Conservation (phyloP, 2,329 filamentous ascomycete genomes). For the Arthrobotrys iridis region DNA sequence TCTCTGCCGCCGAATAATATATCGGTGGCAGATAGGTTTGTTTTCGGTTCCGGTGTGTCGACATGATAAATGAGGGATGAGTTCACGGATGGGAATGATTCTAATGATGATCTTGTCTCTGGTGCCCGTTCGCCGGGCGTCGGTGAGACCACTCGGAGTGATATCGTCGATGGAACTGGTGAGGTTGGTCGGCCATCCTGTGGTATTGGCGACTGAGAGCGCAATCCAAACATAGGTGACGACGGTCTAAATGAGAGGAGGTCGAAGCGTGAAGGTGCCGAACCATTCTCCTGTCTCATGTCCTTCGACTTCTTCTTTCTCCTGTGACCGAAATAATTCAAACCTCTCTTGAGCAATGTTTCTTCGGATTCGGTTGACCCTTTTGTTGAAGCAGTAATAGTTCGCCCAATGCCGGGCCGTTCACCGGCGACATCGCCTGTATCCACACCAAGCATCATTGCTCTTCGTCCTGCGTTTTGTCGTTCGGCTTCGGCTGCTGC, state of each 20-base stretch:
- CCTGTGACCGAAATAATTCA: constrained; percentile 41
- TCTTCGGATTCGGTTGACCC: constrained; percentile 46
- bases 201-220: constrained; percentile 31
- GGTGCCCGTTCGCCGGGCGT: constrained; percentile 27
- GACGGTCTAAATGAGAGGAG: constrained; percentile 41
- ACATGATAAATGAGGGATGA: constrained; percentile 27
- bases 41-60: constrained; percentile 45
- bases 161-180: constrained; percentile 25
- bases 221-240: constrained; percentile 45
- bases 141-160: constrained; percentile 41
- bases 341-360: constrained; percentile 36
- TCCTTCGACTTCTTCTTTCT: constrained; percentile 51
- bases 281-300: constrained; percentile 23
- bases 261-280: constrained; percentile 37
- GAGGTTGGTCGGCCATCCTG: constrained; percentile 36
- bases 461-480: constrained; percentile 36
- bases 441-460: constrained; percentile 48
- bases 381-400: constrained; percentile 35
- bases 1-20: constrained; percentile 47
- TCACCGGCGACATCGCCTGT: constrained; percentile 33
- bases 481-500: constrained; percentile 34
- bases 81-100: constrained; percentile 39
- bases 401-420: constrained; percentile 35
- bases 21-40: constrained; percentile 49
- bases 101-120: constrained; percentile 37